Evolutionary conservation across 2,329 filamentous ascomycete species (phyloP).

Genomic region (Aureobasidium sp.): DNA sequence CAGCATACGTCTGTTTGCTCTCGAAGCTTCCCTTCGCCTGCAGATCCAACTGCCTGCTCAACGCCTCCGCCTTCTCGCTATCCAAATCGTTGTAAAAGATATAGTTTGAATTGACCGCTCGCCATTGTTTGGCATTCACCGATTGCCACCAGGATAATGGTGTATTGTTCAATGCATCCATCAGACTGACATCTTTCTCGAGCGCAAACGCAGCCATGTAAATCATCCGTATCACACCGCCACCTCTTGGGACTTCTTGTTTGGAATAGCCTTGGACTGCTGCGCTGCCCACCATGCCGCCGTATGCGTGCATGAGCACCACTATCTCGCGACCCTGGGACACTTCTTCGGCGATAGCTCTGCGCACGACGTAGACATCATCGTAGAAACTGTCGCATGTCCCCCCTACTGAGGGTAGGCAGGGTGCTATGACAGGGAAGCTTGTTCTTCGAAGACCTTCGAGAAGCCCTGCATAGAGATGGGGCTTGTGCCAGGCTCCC

Average conservation of each 20-base stretch:
- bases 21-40: conserved; percentile 23
- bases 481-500: conserved; percentile 22
- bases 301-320: conserved; percentile 25
- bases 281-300: conserved; percentile 21
- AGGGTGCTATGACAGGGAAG: conserved; percentile 18
- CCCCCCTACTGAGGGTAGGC: conserved; percentile 15
- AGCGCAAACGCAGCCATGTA: conserved; percentile 21
- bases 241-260: conserved; percentile 14
- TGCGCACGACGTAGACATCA: conserved; percentile 20
- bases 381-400: conserved; percentile 12
- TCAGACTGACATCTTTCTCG: conserved; percentile 16
- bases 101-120: conserved; percentile 8
- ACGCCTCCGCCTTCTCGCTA: conserved; percentile 15
- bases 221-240: conserved; percentile 20
- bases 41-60: conserved; percentile 18
- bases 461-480: conserved; percentile 17
- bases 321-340: conserved; percentile 20
- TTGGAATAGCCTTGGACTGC: conserved; percentile 19
- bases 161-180: conserved; percentile 14
- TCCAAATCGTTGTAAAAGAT: conserved; percentile 31
- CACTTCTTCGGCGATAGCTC: conserved; percentile 13
- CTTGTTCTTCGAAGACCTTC: conserved; percentile 16
- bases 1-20: conserved; percentile 22
- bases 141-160: conserved; percentile 8
- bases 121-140: conserved; percentile 8